Conservation (phyloP, 306 rosid genomes). For the Canavalia ensiformis region DNA sequence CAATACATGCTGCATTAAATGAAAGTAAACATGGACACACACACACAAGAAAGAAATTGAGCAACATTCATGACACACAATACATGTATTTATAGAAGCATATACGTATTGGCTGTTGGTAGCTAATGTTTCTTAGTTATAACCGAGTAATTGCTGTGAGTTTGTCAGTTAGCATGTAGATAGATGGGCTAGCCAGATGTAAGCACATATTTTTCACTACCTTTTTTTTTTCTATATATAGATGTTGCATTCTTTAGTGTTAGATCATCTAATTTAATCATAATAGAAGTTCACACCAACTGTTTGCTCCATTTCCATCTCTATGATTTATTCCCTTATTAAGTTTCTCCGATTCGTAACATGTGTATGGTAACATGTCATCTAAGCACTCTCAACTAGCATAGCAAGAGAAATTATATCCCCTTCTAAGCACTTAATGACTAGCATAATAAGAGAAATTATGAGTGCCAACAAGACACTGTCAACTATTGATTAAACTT, state of each 20-base stretch:
- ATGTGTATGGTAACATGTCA: slow-evolving; percentile 5
- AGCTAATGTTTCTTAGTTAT: background rate
- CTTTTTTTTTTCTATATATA: background rate
- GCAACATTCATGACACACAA: background rate
- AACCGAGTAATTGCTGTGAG: background rate
- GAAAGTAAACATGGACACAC: slow-evolving; percentile 14
- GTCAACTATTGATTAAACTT: too few relatives aligned
- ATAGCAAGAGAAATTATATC: background rate
- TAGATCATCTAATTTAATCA: background rate
- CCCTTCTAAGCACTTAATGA: slow-evolving; percentile 10
- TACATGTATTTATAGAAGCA: background rate
- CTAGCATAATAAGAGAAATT: slow-evolving; percentile 5
- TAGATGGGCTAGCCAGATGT: background rate
- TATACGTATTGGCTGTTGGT: background rate
- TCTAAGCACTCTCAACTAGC: background rate
- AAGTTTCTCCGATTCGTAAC: background rate
- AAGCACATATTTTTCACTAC: background rate
- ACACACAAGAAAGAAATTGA: background rate
- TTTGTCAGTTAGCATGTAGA: background rate
- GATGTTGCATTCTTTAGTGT: background rate
- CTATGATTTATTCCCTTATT: background rate
- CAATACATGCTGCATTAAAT: slow-evolving; percentile 10
- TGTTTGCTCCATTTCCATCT: background rate
- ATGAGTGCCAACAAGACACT: background rate
- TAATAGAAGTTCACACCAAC: background rate